Percentiles rank a stretch among this genome's conserved stretches.
Conservation (phyloP, 495 filamentous ascomycete species). For the Penicillium ochrochloron region DNA sequence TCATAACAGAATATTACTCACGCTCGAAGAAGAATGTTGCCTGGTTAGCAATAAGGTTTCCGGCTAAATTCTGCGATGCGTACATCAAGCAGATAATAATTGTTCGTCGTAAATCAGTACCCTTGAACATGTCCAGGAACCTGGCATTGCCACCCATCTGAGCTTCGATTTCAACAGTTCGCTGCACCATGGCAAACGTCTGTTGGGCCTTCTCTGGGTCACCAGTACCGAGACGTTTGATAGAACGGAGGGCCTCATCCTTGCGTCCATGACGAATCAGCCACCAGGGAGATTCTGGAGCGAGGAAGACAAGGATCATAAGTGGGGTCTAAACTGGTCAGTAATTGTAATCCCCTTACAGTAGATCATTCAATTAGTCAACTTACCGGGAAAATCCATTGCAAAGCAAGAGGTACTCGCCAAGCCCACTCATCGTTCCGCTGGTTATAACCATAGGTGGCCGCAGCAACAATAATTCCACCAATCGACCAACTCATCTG, state of each 20-base stretch:
- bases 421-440: conserved; percentile 59
- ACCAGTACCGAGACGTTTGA: conserved; percentile 60
- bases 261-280: conserved; percentile 56
- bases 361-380: not conserved
- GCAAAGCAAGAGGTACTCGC: conserved; percentile 64
- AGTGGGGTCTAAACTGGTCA: conserved; percentile 51
- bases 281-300: conserved; percentile 72
- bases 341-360: no score
- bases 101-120: conserved; percentile 67
- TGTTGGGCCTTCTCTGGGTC: conserved; percentile 63
- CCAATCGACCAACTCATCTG: conserved; percentile 78
- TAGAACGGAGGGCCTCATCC: conserved; percentile 63
- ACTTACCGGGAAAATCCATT: conserved; percentile 74
- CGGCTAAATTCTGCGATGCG: conserved; percentile 44
- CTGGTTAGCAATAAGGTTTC: conserved; percentile 36
- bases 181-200: conserved; percentile 74
- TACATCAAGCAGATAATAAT: conserved; percentile 66
- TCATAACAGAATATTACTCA: no score
- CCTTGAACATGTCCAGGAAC: conserved; percentile 70
- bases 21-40: conserved; percentile 36
- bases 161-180: conserved; percentile 69
- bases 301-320: conserved; percentile 66
- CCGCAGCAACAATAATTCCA: conserved; percentile 69
- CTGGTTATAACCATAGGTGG: conserved; percentile 61
- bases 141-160: conserved; percentile 60